Evolutionary conservation across 345 rosid genomes (phyloP).

Genomic region (Durio zibethinus): DNA sequence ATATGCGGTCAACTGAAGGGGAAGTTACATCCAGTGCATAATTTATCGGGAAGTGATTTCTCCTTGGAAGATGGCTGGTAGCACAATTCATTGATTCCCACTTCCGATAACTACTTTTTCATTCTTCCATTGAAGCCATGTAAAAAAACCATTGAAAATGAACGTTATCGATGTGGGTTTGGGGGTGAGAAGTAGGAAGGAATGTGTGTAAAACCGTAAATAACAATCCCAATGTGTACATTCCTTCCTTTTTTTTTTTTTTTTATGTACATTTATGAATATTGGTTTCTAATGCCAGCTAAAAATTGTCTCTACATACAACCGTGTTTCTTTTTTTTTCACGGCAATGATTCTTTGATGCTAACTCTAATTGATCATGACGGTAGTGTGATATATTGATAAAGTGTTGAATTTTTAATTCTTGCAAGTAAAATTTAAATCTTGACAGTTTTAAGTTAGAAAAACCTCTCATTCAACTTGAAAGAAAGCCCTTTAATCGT

Average conservation of each 20-base stretch:
- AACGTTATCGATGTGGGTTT: neutral
- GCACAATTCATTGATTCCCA: neutral
- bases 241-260: neutral
- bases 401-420: no score
- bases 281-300: neutral
- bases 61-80: neutral
- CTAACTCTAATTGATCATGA: no score
- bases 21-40: slow-evolving; percentile 9
- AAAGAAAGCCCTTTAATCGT: no score
- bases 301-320: neutral
- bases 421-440: no score
- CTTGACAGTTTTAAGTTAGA: no score
- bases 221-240: slow-evolving; percentile 7
- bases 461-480: no score
- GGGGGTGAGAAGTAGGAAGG: neutral
- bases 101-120: neutral
- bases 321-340: no score
- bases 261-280: neutral
- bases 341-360: no score
- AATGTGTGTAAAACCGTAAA: slow-evolving; percentile 6
- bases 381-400: no score
- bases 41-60: neutral
- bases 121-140: neutral
- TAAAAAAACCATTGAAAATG: neutral
- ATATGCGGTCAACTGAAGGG: slow-evolving; percentile 13